Conservation (phyloP, 768 basidiomycete species). For the Leccinum obscurum region DNA sequence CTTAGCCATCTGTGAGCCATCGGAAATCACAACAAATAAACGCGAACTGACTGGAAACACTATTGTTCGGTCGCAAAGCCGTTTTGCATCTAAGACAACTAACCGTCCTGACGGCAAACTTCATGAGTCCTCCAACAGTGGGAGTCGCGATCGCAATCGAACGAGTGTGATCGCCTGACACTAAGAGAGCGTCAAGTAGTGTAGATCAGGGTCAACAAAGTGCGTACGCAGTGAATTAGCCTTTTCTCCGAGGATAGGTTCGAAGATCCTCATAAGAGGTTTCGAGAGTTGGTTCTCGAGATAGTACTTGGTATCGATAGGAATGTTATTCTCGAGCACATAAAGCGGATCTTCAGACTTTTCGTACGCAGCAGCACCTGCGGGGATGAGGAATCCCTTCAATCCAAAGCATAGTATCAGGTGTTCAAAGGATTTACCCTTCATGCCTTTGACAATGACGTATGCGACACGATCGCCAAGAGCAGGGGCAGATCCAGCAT, state of each 20-base stretch:
- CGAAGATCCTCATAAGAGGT: constrained; percentile 96
- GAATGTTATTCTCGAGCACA: constrained; percentile 96
- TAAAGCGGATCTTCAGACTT: constrained; percentile 98
- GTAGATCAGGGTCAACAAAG: neutral
- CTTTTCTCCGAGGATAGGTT: constrained; percentile 94
- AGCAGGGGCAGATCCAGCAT: constrained; percentile 97
- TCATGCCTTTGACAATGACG: constrained; percentile 95
- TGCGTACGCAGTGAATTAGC: constrained; percentile 76
- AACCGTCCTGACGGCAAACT: constrained; percentile 93
- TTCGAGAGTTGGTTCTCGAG: constrained; percentile 98
- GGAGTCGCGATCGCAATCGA: constrained; percentile 97
- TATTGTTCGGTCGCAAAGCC: constrained; percentile 74
- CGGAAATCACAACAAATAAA: neutral
- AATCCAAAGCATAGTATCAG: neutral
- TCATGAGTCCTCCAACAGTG: constrained; percentile 96
- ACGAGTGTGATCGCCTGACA: constrained; percentile 94
- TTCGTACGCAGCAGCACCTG: constrained; percentile 97
- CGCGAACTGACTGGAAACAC: constrained; percentile 56
- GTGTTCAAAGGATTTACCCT: constrained; percentile 52
- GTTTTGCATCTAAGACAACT: constrained; percentile 98
- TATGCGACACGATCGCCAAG: constrained; percentile 98
- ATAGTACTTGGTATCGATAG: constrained; percentile 97
- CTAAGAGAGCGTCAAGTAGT: constrained; percentile 41
- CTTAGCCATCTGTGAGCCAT: constrained; percentile 39
- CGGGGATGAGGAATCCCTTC: neutral